Conservation (phyloP, 2,329 filamentous ascomycete species). For the Alternaria solani region DNA sequence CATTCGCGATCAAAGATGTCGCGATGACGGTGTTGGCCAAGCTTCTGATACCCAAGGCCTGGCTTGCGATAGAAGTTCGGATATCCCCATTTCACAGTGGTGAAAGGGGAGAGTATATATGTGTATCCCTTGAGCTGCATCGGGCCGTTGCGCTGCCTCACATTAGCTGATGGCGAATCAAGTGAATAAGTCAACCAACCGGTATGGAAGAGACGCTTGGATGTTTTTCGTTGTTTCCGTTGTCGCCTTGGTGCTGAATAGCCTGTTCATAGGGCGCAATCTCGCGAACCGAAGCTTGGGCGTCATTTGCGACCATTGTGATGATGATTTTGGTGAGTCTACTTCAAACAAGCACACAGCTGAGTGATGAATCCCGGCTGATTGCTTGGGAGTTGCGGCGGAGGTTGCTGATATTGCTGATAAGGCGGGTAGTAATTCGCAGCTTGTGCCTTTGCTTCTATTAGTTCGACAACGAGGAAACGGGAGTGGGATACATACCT, state of each 20-base stretch:
- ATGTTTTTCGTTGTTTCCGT: not conserved
- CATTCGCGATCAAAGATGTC: slow-evolving; percentile 38
- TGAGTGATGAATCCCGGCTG: slow-evolving; percentile 29
- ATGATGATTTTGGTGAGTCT: not conserved
- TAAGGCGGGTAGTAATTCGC: slow-evolving; percentile 14
- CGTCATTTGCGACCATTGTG: slow-evolving; percentile 19
- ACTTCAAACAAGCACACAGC: slow-evolving; percentile 27
- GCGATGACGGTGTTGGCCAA: slow-evolving; percentile 30
- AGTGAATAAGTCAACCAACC: not conserved
- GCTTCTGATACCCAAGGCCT: slow-evolving; percentile 35
- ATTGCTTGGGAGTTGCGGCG: slow-evolving; percentile 13
- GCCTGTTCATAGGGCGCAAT: slow-evolving; percentile 6
- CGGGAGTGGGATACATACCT: slow-evolving; percentile 11
- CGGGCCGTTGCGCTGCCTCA: slow-evolving; percentile 20
- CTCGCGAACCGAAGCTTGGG: slow-evolving; percentile 25
- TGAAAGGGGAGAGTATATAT: slow-evolving; percentile 32
- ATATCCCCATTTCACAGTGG: slow-evolving; percentile 31
- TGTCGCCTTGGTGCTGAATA: slow-evolving; percentile 1
- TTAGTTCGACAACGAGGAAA: not conserved
- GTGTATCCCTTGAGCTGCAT: slow-evolving; percentile 29
- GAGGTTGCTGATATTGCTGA: slow-evolving; percentile 13
- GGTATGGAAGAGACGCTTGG: not conserved
- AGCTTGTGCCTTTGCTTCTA: slow-evolving; percentile 11
- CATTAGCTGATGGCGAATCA: not conserved
- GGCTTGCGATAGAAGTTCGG: slow-evolving; percentile 40